Conservation (phyloP, 2,329 filamentous ascomycete genomes). For the Chaetomium sp. region DNA sequence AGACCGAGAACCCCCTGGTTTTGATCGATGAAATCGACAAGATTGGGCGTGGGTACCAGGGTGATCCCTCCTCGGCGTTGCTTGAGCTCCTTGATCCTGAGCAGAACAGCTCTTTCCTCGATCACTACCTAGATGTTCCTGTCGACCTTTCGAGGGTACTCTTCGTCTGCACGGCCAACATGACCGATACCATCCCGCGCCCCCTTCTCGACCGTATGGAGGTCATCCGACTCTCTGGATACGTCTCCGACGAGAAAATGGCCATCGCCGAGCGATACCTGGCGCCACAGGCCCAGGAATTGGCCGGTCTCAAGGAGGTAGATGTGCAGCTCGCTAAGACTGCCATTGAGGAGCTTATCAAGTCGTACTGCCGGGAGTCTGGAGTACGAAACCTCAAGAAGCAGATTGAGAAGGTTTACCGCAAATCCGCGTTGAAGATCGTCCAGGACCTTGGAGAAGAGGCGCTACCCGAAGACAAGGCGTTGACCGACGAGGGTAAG, state of each 20-base stretch:
- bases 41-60: conserved; percentile 92
- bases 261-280: conserved; percentile 93
- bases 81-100: conserved; percentile 93
- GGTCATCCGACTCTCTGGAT: conserved; percentile 90
- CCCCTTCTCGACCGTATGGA: conserved; percentile 97
- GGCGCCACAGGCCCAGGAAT: conserved; percentile 86
- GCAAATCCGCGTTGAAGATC: conserved; percentile 95
- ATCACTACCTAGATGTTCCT: conserved; percentile 98
- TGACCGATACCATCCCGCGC: conserved; percentile 95
- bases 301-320: conserved; percentile 83
- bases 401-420: conserved; percentile 98
- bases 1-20: conserved; percentile 95
- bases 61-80: conserved; percentile 88
- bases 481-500: conserved; percentile 80
- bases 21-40: conserved; percentile 98
- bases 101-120: conserved; percentile 94
- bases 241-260: conserved; percentile 98
- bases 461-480: conserved; percentile 70
- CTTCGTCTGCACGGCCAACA: conserved; percentile 98
- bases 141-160: conserved; percentile 96
- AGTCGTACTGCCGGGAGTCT: conserved; percentile 95
- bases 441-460: conserved; percentile 90
- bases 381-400: conserved; percentile 98
- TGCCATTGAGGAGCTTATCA: conserved; percentile 94
- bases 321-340: conserved; percentile 81